A percentile compares a stretch with the other conserved stretches of the same genome.
These are phyloP conservation scores for Thymus mandschuricus DNA, from an alignment of 257 asterid species.

Conservation along the genomic window DNA sequence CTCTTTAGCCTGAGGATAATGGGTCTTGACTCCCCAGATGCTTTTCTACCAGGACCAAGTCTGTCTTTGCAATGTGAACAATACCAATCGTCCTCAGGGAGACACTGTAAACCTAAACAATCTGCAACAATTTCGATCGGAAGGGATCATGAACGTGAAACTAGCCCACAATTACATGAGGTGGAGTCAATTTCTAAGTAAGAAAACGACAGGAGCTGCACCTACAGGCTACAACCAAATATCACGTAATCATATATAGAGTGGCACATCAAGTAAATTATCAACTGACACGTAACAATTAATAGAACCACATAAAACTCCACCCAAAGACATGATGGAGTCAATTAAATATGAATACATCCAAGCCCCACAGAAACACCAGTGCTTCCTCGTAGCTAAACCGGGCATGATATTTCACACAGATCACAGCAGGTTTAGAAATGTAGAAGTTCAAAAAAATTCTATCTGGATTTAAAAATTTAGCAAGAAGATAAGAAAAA, in stretches of 20 bases:
- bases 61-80: constrained; percentile 86
- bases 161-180: constrained; percentile 9
- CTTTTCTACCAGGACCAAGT: constrained; percentile 60
- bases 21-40: constrained; percentile 65
- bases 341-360: background rate
- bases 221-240: constrained; percentile 15
- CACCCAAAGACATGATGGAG: background rate
- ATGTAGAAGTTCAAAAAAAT: background rate
- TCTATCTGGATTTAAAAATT: background rate
- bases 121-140: constrained; percentile 54
- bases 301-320: background rate
- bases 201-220: constrained; percentile 20
- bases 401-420: background rate
- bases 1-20: constrained; percentile 71
- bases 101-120: constrained; percentile 72
- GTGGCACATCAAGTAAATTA: background rate
- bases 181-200: background rate
- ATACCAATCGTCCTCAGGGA: constrained; percentile 66
- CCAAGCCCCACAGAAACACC: background rate
- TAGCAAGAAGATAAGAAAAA: background rate
- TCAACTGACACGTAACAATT: constrained; percentile 11
- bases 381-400: background rate
- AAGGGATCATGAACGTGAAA: constrained; percentile 26
- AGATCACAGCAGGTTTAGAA: background rate
- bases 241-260: background rate